These are phyloP conservation scores for Nyctanthes arbortristis DNA, from an alignment of 257 asterid species.

Conservation along the genomic window DNA sequence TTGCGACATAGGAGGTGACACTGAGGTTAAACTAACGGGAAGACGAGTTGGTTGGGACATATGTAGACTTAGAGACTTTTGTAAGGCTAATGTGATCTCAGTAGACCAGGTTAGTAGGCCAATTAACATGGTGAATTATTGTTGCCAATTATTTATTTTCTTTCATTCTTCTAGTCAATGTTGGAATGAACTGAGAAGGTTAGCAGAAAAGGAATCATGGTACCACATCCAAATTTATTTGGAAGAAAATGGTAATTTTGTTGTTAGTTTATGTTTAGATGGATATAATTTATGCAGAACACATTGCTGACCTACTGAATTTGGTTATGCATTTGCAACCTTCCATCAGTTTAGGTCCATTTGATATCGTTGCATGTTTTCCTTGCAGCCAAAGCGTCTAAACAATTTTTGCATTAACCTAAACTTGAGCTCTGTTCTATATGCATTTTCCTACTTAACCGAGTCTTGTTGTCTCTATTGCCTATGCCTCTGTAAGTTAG, in stretches of 20 bases:
- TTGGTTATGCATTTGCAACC: background rate
- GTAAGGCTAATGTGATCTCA: background rate
- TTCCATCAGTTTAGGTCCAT: background rate
- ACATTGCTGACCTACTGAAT: conserved; percentile 1
- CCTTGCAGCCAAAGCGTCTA: background rate
- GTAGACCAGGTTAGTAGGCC: background rate
- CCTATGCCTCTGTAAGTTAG: background rate
- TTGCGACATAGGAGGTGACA: background rate
- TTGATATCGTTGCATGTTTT: background rate
- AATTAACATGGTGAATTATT: background rate
- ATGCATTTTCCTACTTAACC: background rate
- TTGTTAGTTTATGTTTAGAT: background rate
- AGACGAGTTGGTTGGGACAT: background rate
- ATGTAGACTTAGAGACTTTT: background rate
- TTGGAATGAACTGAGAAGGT: background rate
- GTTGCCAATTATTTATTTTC: background rate
- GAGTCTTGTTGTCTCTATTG: background rate
- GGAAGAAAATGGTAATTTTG: background rate
- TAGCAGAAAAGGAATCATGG: background rate
- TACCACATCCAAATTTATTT: background rate
- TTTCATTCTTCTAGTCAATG: background rate
- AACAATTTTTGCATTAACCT: background rate
- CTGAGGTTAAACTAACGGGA: background rate
- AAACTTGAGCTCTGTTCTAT: background rate
- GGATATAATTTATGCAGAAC: background rate